phyloP scores from a whole-genome alignment of 176 grass and related monocot species.

The Rhynchospora breviuscula region DNA sequence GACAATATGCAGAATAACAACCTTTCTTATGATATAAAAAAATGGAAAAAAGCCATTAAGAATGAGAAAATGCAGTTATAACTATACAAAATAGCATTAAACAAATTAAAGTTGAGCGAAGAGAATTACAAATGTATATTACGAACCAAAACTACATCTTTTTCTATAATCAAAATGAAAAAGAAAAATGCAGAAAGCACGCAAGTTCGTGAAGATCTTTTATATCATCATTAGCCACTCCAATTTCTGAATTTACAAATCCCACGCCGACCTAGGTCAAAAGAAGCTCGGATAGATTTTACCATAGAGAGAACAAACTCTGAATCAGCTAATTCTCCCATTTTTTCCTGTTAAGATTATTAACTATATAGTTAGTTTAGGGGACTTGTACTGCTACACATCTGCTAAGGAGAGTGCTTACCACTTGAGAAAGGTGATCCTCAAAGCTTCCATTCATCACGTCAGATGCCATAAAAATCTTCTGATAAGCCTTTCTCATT shows the following conservation, averaged over 20 bases:
- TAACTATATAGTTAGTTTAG: background rate
- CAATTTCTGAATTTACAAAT: conserved; percentile 89
- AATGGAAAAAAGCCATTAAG: too few species aligned
- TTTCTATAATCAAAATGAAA: background rate
- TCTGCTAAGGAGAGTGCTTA: conserved; percentile 27
- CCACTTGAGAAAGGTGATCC: conserved; percentile 60
- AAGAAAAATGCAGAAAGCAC: background rate
- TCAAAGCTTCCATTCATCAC: conserved; percentile 43
- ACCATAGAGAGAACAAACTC: conserved; percentile 51
- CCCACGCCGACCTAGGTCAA: conserved; percentile 60
- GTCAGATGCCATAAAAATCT: conserved; percentile 68
- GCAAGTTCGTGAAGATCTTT: background rate
- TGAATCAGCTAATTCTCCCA: conserved; percentile 35
- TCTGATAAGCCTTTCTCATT: conserved; percentile 73
- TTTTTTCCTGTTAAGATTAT: conserved; percentile 35
- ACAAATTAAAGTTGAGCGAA: too few species aligned
- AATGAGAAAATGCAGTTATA: too few species aligned
- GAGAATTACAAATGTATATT: background rate
- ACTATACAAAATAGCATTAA: too few species aligned
- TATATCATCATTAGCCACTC: conserved; percentile 26
- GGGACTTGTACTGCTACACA: background rate
- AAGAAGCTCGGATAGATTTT: conserved; percentile 72
- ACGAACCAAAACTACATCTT: background rate
- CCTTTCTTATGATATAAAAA: too few species aligned
- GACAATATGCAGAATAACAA: too few species aligned